Evolutionary conservation across 768 basidiomycete species (phyloP), one percentile per base, ranked within the genome.

Genomic region (Rhodotorula paludigena): DNA sequence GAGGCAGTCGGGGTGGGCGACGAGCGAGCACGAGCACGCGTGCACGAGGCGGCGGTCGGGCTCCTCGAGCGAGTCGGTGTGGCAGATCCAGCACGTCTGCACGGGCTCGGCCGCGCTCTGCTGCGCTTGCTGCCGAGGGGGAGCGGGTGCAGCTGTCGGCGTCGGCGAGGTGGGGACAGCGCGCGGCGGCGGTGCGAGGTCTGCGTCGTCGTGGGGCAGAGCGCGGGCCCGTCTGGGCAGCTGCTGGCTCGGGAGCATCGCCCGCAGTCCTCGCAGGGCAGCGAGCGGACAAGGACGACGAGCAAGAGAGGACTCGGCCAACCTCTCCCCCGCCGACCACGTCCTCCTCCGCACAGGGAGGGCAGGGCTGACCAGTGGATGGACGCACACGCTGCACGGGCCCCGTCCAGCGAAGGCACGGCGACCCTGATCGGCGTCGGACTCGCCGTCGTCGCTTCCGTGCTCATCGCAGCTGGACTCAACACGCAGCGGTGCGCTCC

Each of bases 391-490:
- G n/a, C n/a, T n/a, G n/a, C n/a, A n/a, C n/a, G n/a, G n/a, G n/a
- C n/a, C 49, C 16, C 35, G 1, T 2, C 20, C 30, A 18, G 28
- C 33, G 57, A 54, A 5, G 57, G 57, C 5, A 66, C 64, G 25
- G 74, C 76, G 3, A 77, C 76, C 0, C 68, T 78, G 60, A 85
- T 90, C 62, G 93, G 93, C 23, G 93, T 97, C 42, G 82, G 83
- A 9, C 85, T 92, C 42, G 88, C 92, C 7, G 84, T 94, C 62
- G 81, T 83, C 14, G 92, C 92, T 39, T 94, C 94, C 76, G 79
- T 92, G 18, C 83, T 96, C 68, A 92, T 97, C 69, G 89, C 89
- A 16, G 83, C 93, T 32, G 93, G 91, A 23, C 83, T 98, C 69
- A 96, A 96, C 79, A 80, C 89, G 41, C 93, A 98, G 79, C 48